Percentiles rank a stretch among this genome's conserved stretches.
Evolutionary conservation across 73 alveolate species (phyloP).

Genomic region (Paramecium biaurelia): DNA sequence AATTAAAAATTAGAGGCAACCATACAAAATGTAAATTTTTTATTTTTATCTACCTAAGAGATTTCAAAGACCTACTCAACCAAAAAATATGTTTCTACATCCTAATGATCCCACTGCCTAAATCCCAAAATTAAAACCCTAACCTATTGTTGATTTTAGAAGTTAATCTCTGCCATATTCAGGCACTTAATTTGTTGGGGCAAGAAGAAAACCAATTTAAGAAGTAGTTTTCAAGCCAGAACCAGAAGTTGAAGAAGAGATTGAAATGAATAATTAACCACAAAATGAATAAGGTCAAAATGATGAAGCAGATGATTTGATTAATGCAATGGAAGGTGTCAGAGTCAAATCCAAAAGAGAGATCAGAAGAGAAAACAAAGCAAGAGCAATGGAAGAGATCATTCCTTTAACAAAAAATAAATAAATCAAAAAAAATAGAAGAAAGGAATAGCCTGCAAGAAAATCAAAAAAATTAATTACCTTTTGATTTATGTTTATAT

Average conservation of each 20-base stretch:
- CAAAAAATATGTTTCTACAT: slow-evolving; percentile 38
- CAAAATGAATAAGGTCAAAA: not conserved
- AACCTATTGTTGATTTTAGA: slow-evolving; percentile 55
- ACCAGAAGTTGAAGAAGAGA: not conserved
- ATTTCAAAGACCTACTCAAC: not conserved
- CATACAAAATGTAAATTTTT: slow-evolving; percentile 19
- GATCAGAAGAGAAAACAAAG: not conserved
- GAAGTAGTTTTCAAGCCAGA: slow-evolving; percentile 23
- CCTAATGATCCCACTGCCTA: slow-evolving; percentile 59
- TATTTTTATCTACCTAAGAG: not conserved
- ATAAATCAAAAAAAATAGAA: not conserved
- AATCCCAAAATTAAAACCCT: slow-evolving; percentile 46
- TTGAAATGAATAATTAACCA: not conserved
- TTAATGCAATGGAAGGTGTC: slow-evolving; percentile 36
- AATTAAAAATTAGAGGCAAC: slow-evolving; percentile 57
- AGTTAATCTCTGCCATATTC: slow-evolving; percentile 51
- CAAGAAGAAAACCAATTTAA: slow-evolving; percentile 32
- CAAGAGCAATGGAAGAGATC: slow-evolving; percentile 29
- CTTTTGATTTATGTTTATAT: slow-evolving; percentile 9
- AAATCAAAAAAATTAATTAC: slow-evolving; percentile 18
- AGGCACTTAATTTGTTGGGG: slow-evolving; percentile 61
- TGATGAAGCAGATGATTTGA: slow-evolving; percentile 44
- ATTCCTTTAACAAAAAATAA: not conserved
- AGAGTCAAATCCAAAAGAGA: not conserved
- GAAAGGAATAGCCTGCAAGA: slow-evolving; percentile 25